Base-by-base conservation (phyloP, 768 basidiomycete species). In the Suillus subaureus region DNA sequence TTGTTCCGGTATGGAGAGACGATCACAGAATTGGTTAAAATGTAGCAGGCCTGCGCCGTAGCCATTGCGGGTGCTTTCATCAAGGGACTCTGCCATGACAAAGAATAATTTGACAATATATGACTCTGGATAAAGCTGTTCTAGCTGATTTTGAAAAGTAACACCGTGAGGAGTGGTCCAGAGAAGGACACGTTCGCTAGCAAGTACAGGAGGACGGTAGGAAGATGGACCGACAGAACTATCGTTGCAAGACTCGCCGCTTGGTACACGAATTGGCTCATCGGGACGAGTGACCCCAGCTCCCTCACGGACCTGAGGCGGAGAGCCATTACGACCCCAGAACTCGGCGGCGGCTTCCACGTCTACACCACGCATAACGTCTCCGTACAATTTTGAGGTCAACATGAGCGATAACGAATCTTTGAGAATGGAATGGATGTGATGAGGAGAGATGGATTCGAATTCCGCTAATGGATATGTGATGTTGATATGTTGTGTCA, bases 1-100 rank as follows among this genome's bases (percentile, higher is more conserved):
- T 0, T 70, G 65, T 64, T 82, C 77, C 0, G 80, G 76, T 0
- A 83, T 69, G 11, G 70, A 65, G 6, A 73, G 63, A 42, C 73
- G 77, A 31, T 79, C 76, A 49, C 79, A 80, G 67, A 77, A 80
- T 64, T 80, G 75, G 2, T 69, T 73, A 70, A 79, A 83, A 11
- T 73, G 69, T 0, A 78, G 72, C 0, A 78, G 49, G 0, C 79
- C 77, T 0, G 79, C 76, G 0, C 71, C 76, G 54, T 80, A 80
- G 6, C 71, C 71, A 11, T 40, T 56, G 6, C 55, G 63, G 4
- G 73, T 75, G 12, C 54, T 66, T 16, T 69, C 55, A 2, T 73
- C 70, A 2, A 75, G 61, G 1, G 72, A 66, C 3, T 47, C 52
- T 23, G 61, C 58, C 11, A 75, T 61, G 13, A 64, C 42, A n/a